phyloP scores from a whole-genome alignment of 2,329 filamentous ascomycete genomes.

The Cladosporium oxysporum region DNA sequence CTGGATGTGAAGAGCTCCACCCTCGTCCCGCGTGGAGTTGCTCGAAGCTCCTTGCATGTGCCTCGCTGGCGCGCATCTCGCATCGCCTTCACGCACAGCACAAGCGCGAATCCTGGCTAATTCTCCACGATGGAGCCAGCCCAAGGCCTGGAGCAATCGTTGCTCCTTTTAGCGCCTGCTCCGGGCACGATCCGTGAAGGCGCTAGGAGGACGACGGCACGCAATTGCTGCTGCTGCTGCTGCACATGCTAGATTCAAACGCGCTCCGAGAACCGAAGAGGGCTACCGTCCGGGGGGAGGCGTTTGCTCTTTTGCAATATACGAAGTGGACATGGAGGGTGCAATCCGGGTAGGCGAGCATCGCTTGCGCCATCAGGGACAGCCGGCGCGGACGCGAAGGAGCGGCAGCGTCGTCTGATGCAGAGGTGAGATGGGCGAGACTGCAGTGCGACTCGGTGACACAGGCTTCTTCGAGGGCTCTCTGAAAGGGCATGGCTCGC shows the following conservation, averaged over 20 bases:
- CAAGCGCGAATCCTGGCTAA: conserved; percentile 1
- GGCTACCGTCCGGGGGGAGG: neutral
- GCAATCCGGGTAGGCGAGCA: conserved; percentile 1
- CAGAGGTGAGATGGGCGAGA: neutral
- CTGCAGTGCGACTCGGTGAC: neutral
- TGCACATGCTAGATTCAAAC: neutral
- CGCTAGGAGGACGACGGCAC: conserved; percentile 3
- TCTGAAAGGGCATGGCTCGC: neutral
- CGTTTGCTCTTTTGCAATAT: neutral
- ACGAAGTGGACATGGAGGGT: neutral
- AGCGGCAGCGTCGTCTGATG: neutral
- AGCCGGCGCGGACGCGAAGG: conserved; percentile 1
- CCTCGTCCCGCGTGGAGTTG: neutral
- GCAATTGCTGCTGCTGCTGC: neutral
- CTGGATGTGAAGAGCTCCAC: conserved; percentile 3
- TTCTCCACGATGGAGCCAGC: conserved; percentile 1
- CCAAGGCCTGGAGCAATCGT: neutral
- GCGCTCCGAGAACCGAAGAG: conserved; percentile 10
- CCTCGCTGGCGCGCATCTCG: conserved; percentile 1
- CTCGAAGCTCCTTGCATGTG: conserved; percentile 20
- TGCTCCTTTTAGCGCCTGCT: neutral
- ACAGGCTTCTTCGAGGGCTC: neutral
- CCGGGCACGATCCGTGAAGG: conserved; percentile 15
- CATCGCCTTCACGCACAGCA: neutral
- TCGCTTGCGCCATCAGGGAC: neutral